Conservation (phyloP, 2,329 filamentous ascomycete genomes). For the Stachybotrys chartarum region DNA sequence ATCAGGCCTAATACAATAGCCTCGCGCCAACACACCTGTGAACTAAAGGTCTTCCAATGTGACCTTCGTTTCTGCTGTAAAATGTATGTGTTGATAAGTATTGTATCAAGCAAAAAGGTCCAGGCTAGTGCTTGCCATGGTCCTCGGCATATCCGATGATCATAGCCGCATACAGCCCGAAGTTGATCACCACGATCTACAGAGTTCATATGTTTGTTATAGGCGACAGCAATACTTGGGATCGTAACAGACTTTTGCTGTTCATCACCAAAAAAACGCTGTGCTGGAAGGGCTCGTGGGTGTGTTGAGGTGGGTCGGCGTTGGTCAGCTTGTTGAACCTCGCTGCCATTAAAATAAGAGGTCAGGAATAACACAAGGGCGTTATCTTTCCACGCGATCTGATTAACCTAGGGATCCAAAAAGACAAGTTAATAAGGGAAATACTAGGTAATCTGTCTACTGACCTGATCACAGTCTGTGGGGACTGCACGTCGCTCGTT, state of each 20-base stretch:
- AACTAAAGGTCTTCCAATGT: not conserved
- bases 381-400: slow-evolving; percentile 11
- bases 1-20: slow-evolving; percentile 2
- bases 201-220: slow-evolving; percentile 7
- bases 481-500: not conserved
- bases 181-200: slow-evolving; percentile 7
- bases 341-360: slow-evolving; percentile 1
- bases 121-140: slow-evolving; percentile 8
- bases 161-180: not conserved
- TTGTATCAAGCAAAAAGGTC: slow-evolving; percentile 7
- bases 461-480: not conserved
- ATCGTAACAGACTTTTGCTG: slow-evolving; percentile 1
- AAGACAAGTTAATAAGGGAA: slow-evolving; percentile 5
- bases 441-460: not conserved
- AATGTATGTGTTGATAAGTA: slow-evolving; percentile 6
- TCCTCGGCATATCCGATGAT: slow-evolving; percentile 3
- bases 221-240: slow-evolving; percentile 1
- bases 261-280: slow-evolving; percentile 6
- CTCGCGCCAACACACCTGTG: slow-evolving; percentile 1
- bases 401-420: slow-evolving; percentile 3
- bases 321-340: not conserved
- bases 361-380: slow-evolving; percentile 7
- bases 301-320: slow-evolving; percentile 2
- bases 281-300: slow-evolving; percentile 1
- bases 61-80: not conserved